These are phyloP conservation scores for Debaryomyces subglobosus DNA, from an alignment of 1,139 yeast species.

Conservation along the genomic window DNA sequence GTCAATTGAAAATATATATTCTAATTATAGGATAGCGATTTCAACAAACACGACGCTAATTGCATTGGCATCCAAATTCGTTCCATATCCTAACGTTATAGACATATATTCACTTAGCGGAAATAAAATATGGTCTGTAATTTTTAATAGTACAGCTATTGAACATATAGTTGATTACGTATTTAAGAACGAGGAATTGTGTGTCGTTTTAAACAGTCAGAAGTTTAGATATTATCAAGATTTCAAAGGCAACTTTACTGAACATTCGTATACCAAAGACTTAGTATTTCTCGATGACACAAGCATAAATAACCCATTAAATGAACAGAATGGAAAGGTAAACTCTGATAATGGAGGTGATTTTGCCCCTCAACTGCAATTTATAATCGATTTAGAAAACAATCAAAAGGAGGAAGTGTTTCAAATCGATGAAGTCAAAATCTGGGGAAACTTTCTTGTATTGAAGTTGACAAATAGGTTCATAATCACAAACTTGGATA, in stretches of 20 bases:
- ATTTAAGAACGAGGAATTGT: slow-evolving; percentile 58
- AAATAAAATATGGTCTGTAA: slow-evolving; percentile 45
- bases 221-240: slow-evolving; percentile 67
- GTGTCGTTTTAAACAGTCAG: slow-evolving; percentile 62
- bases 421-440: slow-evolving; percentile 25
- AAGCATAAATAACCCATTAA: slow-evolving; percentile 27
- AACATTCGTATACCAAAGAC: slow-evolving; percentile 42
- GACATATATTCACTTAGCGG: slow-evolving; percentile 61
- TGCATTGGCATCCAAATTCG: slow-evolving; percentile 40
- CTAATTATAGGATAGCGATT: slow-evolving; percentile 31
- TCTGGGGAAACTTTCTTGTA: slow-evolving; percentile 36
- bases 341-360: not conserved
- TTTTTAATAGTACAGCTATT: slow-evolving; percentile 54
- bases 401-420: slow-evolving; percentile 34
- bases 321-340: slow-evolving; percentile 1
- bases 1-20: slow-evolving; percentile 35
- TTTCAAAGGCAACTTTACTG: slow-evolving; percentile 67
- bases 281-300: slow-evolving; percentile 37
- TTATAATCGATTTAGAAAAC: slow-evolving; percentile 39
- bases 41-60: slow-evolving; percentile 37
- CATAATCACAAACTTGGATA: slow-evolving; percentile 30
- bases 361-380: slow-evolving; percentile 5
- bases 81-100: slow-evolving; percentile 40
- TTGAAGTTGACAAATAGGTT: slow-evolving; percentile 32
- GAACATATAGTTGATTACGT: slow-evolving; percentile 62